phyloP scores from a whole-genome alignment of 805 yeast genomes.

The Myxozyma melibiosi region DNA sequence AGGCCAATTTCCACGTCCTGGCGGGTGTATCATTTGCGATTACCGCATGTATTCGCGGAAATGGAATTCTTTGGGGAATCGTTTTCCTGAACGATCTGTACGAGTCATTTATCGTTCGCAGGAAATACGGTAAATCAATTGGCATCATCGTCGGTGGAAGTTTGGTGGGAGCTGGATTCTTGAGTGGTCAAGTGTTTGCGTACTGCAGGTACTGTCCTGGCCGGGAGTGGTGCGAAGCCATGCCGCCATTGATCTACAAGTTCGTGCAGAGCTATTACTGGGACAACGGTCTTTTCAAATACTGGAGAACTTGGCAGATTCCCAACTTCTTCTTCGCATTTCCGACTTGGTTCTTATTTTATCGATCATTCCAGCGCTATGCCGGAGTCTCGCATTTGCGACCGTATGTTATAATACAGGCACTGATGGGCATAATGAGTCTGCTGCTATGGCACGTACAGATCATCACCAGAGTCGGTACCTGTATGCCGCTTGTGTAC shows the following conservation, averaged over 20 bases:
- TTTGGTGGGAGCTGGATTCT: slow-evolving; percentile 51
- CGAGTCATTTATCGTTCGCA: not conserved
- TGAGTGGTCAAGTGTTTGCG: slow-evolving; percentile 55
- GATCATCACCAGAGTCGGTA: slow-evolving; percentile 74
- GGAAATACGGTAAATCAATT: slow-evolving; percentile 9
- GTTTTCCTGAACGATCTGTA: slow-evolving; percentile 61
- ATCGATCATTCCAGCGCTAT: slow-evolving; percentile 20
- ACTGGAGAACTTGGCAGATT: slow-evolving; percentile 79
- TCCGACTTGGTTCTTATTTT: slow-evolving; percentile 62
- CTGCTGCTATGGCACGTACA: slow-evolving; percentile 78
- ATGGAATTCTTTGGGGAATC: slow-evolving; percentile 72
- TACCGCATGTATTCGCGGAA: slow-evolving; percentile 70
- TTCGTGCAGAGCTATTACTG: slow-evolving; percentile 82
- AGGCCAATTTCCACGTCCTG: slow-evolving; percentile 42
- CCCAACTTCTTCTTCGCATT: slow-evolving; percentile 79
- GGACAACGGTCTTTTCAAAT: slow-evolving; percentile 73
- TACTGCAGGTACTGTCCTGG: slow-evolving; percentile 69
- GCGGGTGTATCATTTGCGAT: slow-evolving; percentile 60
- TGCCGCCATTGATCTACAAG: slow-evolving; percentile 61
- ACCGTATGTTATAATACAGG: slow-evolving; percentile 47
- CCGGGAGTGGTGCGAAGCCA: slow-evolving; percentile 73
- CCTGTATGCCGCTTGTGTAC: slow-evolving; percentile 73
- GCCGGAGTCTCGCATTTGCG: slow-evolving; percentile 36
- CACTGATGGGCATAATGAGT: slow-evolving; percentile 53
- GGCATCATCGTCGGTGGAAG: slow-evolving; percentile 56